Base-by-base conservation (phyloP, 495 filamentous ascomycete genomes). In the Aspergillus campestris region DNA sequence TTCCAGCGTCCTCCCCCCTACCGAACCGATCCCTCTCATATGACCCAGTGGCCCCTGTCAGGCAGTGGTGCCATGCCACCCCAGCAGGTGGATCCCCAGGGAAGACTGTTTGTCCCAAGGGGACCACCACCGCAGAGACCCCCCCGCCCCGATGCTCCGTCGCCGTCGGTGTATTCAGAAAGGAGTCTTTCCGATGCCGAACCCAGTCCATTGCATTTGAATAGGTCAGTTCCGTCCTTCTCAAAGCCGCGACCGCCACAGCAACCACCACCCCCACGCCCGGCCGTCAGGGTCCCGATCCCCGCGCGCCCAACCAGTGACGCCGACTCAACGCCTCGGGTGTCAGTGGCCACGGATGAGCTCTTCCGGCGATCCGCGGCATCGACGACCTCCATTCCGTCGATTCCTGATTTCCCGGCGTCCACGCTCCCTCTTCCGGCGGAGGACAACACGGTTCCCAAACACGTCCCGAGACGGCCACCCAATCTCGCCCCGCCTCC, bases 111-210 rank as follows among this genome's bases (percentile, higher is more conserved):
- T 24, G 54, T 58, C 5, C 73, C 74, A 7, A 66, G 71, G 47
- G 77, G 76, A 29, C 73, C 76, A 51, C 75, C 82, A 34, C 84
- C 84, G 8, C 78, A 78, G 60, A 73, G 84, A 49, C 85, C 85
- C 15, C 79, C 78, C 31, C 75, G 81, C 34, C 84, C 83, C 2
- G 62, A 58, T 44, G 57, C 61, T 15, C 67, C 60, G 28, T 70
- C 66, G 14, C 65, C 63, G 13, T 67, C 65, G 31, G 51, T 68
- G 9, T 70, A 70, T 40, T 68, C 67, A 4, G 50, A 80, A 69
- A 54, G 66, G 66, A 59, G 78, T 76, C 34, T 78, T 67, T 41
- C 78, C 65, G 34, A 77, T 74, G 36, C 59, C 70, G 38, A 74
- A 73, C 50, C 56, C 39, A 60, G 52, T 33, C 62, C 59, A 57